Conservation (phyloP, 345 rosid genomes). For the Mercurialis annua region DNA sequence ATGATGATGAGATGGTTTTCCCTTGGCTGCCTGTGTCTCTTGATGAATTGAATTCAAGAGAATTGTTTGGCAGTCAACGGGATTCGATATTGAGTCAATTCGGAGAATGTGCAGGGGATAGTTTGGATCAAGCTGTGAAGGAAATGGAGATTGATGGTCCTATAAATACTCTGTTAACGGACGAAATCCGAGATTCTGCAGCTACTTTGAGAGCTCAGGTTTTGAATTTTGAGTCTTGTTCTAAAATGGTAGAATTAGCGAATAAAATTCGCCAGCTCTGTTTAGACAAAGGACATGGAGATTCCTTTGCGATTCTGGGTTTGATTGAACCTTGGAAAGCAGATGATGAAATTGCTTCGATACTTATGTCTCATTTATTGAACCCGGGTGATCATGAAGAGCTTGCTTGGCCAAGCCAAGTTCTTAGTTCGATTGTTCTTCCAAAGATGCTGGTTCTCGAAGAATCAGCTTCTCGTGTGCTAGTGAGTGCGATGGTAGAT, state of each 20-base stretch:
- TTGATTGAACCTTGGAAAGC: conserved; percentile 71
- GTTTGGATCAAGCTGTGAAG: conserved; percentile 23
- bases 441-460: conserved; percentile 61
- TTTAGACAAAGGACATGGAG: conserved; percentile 30
- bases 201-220: conserved; percentile 37
- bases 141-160: conserved; percentile 30
- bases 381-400: conserved; percentile 35
- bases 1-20: conserved; percentile 32
- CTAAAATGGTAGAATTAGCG: conserved; percentile 41
- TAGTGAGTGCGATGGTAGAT: conserved; percentile 47
- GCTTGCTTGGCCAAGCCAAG: conserved; percentile 65
- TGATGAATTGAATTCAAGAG: conserved; percentile 32
- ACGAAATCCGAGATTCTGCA: conserved; percentile 38
- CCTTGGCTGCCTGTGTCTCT: conserved; percentile 64
- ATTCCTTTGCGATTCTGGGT: conserved; percentile 42
- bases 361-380: conserved; percentile 47
- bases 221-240: conserved; percentile 41
- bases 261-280: conserved; percentile 50
- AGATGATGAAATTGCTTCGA: conserved; percentile 61
- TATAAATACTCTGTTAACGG: conserved; percentile 27
- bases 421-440: conserved; percentile 59
- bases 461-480: conserved; percentile 55
- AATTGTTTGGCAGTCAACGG: conserved; percentile 25
- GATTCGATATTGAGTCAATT: conserved; percentile 24
- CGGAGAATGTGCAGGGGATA: conserved; percentile 34